A percentile compares a stretch with the other conserved stretches of the same genome.
These are phyloP conservation scores for Acidiella bohemica DNA, from an alignment of 495 filamentous ascomycete genomes.

Conservation along the genomic window DNA sequence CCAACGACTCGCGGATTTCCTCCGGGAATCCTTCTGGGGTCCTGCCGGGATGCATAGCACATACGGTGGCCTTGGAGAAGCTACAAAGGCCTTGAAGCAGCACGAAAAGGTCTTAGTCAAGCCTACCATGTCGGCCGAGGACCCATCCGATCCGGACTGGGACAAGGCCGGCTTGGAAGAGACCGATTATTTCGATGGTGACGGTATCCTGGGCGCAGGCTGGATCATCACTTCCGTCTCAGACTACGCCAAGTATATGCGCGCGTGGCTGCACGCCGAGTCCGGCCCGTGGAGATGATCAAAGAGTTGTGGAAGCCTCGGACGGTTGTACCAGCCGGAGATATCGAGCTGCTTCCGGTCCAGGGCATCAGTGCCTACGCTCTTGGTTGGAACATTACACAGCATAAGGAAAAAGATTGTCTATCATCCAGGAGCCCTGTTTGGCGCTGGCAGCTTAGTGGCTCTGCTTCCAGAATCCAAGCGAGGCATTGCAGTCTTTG, in stretches of 20 bases:
- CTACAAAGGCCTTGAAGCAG: neutral
- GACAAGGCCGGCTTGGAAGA: neutral
- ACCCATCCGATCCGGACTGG: neutral
- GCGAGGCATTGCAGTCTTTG: neutral
- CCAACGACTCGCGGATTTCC: slow-evolving; percentile 30
- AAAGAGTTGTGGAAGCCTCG: slow-evolving; percentile 1
- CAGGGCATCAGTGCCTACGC: neutral
- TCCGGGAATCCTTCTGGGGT: slow-evolving; percentile 19
- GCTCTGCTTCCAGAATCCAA: neutral
- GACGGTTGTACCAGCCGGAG: neutral
- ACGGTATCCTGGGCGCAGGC: slow-evolving; percentile 1
- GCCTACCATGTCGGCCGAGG: neutral
- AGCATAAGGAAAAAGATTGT: neutral
- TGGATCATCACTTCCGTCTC: neutral
- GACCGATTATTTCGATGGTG: neutral
- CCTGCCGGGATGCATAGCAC: slow-evolving; percentile 3
- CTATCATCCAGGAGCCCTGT: slow-evolving; percentile 1
- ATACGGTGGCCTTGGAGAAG: slow-evolving; percentile 1
- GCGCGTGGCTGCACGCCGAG: neutral
- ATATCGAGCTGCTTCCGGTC: neutral
- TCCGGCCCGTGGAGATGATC: slow-evolving; percentile 1
- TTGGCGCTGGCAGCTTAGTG: neutral
- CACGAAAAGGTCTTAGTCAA: neutral
- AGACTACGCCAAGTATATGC: slow-evolving; percentile 5
- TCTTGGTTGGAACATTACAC: slow-evolving; percentile 1